Conservation (phyloP, 2,329 filamentous ascomycete genomes). For the Monosporascus sp. region DNA sequence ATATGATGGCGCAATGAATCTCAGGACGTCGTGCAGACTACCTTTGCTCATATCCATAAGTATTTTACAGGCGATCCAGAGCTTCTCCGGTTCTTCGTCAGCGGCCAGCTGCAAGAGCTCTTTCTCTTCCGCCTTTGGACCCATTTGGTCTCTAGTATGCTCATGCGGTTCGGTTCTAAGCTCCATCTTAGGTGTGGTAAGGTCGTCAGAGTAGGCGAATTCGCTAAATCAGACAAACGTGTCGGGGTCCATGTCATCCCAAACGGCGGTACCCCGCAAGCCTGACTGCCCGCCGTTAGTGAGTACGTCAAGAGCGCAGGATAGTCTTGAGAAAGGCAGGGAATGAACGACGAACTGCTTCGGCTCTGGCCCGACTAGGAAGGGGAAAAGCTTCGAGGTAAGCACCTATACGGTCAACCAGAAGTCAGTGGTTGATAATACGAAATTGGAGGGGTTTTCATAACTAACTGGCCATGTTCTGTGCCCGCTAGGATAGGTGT, state of each 20-base stretch:
- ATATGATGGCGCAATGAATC: neutral
- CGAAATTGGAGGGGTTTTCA: neutral
- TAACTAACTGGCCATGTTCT: neutral
- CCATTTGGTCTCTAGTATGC: neutral
- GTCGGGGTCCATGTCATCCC: neutral
- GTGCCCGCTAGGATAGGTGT: neutral
- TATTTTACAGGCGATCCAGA: no score
- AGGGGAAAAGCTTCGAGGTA: conserved; percentile 1
- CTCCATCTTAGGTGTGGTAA: neutral
- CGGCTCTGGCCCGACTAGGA: neutral
- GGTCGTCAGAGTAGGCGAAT: conserved; percentile 4
- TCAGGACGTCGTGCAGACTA: neutral
- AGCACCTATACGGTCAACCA: neutral
- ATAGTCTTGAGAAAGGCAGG: conserved; percentile 1
- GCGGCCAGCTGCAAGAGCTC: neutral
- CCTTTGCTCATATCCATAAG: neutral
- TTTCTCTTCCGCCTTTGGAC: neutral
- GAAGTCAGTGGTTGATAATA: conserved; percentile 1
- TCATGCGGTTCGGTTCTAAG: neutral
- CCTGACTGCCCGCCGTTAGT: neutral
- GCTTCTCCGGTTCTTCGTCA: neutral
- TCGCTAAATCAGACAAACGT: conserved; percentile 1
- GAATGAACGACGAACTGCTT: conserved; percentile 3
- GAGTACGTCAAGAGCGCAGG: neutral
- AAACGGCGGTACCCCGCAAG: neutral